Evolutionary conservation across 306 rosid species (phyloP), one percentile per base, ranked within the genome.

Genomic region (Boehmeria nivea): DNA sequence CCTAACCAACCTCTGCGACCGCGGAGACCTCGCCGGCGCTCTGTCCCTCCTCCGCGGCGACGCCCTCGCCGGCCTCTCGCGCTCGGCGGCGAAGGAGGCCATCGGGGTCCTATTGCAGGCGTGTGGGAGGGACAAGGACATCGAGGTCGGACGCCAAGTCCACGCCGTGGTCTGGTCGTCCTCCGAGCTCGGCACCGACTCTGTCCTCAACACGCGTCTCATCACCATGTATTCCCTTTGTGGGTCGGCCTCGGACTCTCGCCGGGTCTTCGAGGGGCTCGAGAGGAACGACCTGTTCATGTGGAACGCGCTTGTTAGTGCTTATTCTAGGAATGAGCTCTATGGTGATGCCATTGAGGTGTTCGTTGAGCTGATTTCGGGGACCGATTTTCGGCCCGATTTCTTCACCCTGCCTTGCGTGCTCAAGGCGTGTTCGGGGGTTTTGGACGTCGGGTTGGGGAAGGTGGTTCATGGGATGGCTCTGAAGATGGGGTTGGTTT

Each of bases 251-350:
- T 40, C 12, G 14, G 95, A 83, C 19, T 81, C 87, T 14, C 85
- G 77, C 39, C 40, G 28, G 6, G 83, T 75, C 22, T 89, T 89
- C 57, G 70, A 81, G 3, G 63, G 71, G 6, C 48, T 75, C 8
- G 42, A 8, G 69, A 66, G 34, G 34, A 89, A 68, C 79, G 77
- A 83, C 52, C 59, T 83, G 55, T 72, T 78, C 8, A 72, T 62
- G 36, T 85, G 88, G 85, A 89, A 89, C 63, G 95, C 97, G 39
- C 89, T 89, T 48, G 40, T 83, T 19, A 89, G 95, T 57, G 77
- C 74, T 19, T 85, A 81, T 57, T 20, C 70, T 1, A 78, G 72
- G 27, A 89, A 89, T 60, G 67, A 62, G 47, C 95, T 89, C 27
- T 71, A 67, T 57, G 57, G 16, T 7, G 79, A 73, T 15, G 80